Conservation (phyloP, 164 flowering plant genomes). For the Nelumbo lutea region DNA sequence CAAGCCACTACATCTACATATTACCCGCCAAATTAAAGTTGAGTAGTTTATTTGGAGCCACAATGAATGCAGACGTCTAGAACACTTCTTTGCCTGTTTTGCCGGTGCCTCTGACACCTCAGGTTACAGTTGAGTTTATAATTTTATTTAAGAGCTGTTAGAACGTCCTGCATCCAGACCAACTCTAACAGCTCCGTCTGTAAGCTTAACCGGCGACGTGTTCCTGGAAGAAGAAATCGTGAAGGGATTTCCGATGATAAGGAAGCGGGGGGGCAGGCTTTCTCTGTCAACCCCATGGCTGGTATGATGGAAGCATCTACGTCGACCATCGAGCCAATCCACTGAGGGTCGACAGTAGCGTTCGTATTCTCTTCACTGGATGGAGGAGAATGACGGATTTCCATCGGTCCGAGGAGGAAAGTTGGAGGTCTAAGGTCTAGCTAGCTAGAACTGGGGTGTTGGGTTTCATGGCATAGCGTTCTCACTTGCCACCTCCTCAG, state of each 20-base stretch:
- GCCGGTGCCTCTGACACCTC: constrained; percentile 53
- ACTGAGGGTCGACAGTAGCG: not conserved
- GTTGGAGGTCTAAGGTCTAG: not conserved
- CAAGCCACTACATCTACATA: constrained; percentile 1
- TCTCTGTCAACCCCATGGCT: constrained; percentile 37
- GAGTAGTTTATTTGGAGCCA: constrained; percentile 47
- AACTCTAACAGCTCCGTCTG: constrained; percentile 11
- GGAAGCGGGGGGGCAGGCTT: constrained; percentile 36
- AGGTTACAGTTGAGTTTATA: constrained; percentile 47
- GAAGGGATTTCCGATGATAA: constrained; percentile 44
- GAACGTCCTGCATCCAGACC: constrained; percentile 41
- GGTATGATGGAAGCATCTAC: not conserved
- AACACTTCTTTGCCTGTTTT: constrained; percentile 39
- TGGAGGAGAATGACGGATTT: not conserved
- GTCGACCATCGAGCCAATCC: constrained; percentile 5
- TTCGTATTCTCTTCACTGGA: not conserved
- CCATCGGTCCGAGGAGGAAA: constrained; percentile 10
- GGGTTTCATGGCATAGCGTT: no score
- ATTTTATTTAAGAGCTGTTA: constrained; percentile 25
- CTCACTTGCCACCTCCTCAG: no score
- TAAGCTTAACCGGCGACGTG: constrained; percentile 26
- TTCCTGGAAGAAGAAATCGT: constrained; percentile 65
- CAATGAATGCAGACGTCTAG: constrained; percentile 31
- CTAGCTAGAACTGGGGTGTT: no score
- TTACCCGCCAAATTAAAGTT: constrained; percentile 29